Evolutionary conservation across 1,139 yeast species (phyloP), one percentile per base, ranked within the genome.

Genomic region (Yamadazyma diospyri): DNA sequence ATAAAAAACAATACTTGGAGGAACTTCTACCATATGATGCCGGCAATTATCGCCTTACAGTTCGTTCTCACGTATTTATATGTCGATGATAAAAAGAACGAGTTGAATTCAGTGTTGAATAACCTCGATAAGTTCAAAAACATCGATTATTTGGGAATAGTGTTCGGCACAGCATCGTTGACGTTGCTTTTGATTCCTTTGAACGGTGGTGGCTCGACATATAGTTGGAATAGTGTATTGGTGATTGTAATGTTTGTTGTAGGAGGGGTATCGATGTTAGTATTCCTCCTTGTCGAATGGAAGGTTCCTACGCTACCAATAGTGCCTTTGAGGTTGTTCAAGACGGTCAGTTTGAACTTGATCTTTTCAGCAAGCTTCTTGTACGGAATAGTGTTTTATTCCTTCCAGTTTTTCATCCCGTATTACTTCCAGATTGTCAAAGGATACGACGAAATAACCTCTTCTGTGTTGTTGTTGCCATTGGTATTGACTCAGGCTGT

Each of bases 191-290:
- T 76, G 29, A 62, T 76, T 11, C 77, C 80, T 1, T 47, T 75
- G 18, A 68, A 69, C 46, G 78, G 79, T 12, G 82, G 81, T 35
- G 81, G 82, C 1, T 60, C 72, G 2, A 61, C 72, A 2, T 76
- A 62, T 46, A 50, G 59, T 0, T 77, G 82, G 82, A 48, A 68
- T 42, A 68, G 77, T 27, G 44, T 75, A 0, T 37, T 63, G 18
- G 71, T 72, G 4, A 75, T 77, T n/a, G 44, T 56, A 4, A 55
- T 76, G 59, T 64, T 74, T 36, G 43, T 57, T 2, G 49, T 75
- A 14, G 80, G 81, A 5, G 74, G 72, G 1, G 37, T 57, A 0
- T 58, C 64, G 17, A 51, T 74, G 19, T 29, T 61, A 1, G 49
- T 45, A 0, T 77, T 77, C 38, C 30, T 76, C 2, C 25, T 70